Evolutionary conservation across 2,329 filamentous ascomycete genomes (phyloP).

Genomic region (Curvularia hawaiiensis): DNA sequence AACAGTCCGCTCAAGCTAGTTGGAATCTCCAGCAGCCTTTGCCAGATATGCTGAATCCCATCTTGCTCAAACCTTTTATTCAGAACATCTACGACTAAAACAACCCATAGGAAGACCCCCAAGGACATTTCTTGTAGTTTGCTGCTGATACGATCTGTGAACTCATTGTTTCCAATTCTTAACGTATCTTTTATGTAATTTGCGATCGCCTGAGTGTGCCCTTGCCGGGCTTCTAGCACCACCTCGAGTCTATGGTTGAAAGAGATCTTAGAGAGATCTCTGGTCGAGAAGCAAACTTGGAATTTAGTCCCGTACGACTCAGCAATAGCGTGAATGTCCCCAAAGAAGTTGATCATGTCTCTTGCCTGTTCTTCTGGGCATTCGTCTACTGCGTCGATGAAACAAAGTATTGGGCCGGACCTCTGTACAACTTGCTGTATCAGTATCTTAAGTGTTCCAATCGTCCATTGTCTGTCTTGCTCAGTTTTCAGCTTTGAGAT

Average conservation of each 20-base stretch:
- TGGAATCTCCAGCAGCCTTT: neutral
- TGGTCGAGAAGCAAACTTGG: slow-evolving; percentile 20
- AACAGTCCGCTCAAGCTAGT: neutral
- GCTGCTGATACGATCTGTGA: slow-evolving; percentile 25
- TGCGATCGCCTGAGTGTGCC: slow-evolving; percentile 46
- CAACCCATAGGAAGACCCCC: slow-evolving; percentile 53
- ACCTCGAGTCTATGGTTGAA: slow-evolving; percentile 35
- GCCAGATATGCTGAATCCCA: slow-evolving; percentile 23
- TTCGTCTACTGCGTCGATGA: slow-evolving; percentile 57
- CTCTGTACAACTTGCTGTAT: slow-evolving; percentile 22
- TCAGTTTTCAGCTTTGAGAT: slow-evolving; percentile 3
- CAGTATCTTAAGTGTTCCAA: slow-evolving; percentile 21
- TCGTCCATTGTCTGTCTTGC: slow-evolving; percentile 18
- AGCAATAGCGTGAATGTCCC: slow-evolving; percentile 43
- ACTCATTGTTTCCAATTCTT: slow-evolving; percentile 25
- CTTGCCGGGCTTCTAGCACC: slow-evolving; percentile 45
- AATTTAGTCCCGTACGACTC: slow-evolving; percentile 23
- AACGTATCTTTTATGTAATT: slow-evolving; percentile 28
- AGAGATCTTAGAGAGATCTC: slow-evolving; percentile 55
- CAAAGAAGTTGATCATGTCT: slow-evolving; percentile 53
- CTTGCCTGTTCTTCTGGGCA: slow-evolving; percentile 51
- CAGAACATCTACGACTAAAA: slow-evolving; percentile 45
- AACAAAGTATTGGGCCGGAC: slow-evolving; percentile 23
- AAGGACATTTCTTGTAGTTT: slow-evolving; percentile 47
- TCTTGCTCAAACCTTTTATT: slow-evolving; percentile 47